Conservation (phyloP, 1,139 yeast species). For the Candida tunisiensis region DNA sequence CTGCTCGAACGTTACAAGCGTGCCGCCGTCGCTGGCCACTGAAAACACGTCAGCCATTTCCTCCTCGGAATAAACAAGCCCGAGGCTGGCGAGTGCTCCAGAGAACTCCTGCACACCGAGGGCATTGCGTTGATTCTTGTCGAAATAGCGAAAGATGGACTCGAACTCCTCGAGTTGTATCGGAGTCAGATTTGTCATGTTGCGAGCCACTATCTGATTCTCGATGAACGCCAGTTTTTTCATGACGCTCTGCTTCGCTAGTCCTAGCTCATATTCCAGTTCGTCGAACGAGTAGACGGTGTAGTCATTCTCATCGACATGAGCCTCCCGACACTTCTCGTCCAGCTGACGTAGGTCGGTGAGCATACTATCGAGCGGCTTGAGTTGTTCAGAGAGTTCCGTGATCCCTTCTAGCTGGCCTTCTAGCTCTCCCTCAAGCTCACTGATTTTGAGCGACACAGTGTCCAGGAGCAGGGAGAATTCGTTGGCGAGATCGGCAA, state of each 20-base stretch:
- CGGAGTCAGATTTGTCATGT: constrained; percentile 24
- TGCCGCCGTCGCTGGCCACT: constrained; percentile 13
- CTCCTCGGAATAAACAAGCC: constrained; percentile 19
- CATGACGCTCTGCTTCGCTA: constrained; percentile 21
- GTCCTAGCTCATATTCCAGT: constrained; percentile 22
- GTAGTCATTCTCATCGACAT: constrained; percentile 24
- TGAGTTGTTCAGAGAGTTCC: constrained; percentile 15
- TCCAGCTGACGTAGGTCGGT: constrained; percentile 13
- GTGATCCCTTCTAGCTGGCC: constrained; percentile 19
- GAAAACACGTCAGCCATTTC: constrained; percentile 22
- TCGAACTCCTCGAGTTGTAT: constrained; percentile 26
- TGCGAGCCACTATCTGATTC: constrained; percentile 24
- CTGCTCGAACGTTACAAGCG: constrained; percentile 20
- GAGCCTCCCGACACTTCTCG: constrained; percentile 18
- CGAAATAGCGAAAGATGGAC: constrained; percentile 24
- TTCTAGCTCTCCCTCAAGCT: constrained; percentile 23
- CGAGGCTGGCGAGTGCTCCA: constrained; percentile 24
- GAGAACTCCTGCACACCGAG: constrained; percentile 21
- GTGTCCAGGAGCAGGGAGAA: constrained; percentile 17
- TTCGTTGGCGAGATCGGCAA: constrained; percentile 24
- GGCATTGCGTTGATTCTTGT: constrained; percentile 18
- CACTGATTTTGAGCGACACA: constrained; percentile 16
- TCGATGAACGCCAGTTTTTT: constrained; percentile 24
- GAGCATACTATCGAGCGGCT: constrained; percentile 16
- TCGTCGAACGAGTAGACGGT: constrained; percentile 24